Conservation (phyloP, 2,329 filamentous ascomycete species). For the Berkeleyomyces basicola region DNA sequence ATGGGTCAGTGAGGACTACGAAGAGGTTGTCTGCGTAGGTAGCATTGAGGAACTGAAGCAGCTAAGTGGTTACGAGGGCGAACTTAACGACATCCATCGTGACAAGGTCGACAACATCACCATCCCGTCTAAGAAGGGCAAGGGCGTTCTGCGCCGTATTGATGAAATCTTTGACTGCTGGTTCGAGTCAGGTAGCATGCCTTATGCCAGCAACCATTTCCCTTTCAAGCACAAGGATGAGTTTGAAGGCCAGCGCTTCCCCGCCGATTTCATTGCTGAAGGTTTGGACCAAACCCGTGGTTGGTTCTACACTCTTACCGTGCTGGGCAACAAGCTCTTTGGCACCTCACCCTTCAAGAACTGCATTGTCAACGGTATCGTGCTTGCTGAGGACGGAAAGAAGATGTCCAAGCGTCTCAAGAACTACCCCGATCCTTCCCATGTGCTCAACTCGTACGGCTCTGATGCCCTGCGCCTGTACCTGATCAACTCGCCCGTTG, state of each 20-base stretch:
- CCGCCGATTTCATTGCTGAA: slow-evolving; percentile 19
- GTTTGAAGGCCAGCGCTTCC: slow-evolving; percentile 16
- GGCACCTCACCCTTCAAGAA: slow-evolving; percentile 18
- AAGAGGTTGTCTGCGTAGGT: slow-evolving; percentile 17
- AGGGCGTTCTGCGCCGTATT: slow-evolving; percentile 16
- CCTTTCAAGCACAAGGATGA: slow-evolving; percentile 18
- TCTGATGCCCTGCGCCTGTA: slow-evolving; percentile 19
- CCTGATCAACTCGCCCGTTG: slow-evolving; percentile 19
- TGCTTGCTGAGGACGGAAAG: slow-evolving; percentile 19
- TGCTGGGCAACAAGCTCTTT: slow-evolving; percentile 18
- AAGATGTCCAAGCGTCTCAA: slow-evolving; percentile 20
- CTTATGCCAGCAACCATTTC: slow-evolving; percentile 18
- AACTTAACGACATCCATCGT: slow-evolving; percentile 16
- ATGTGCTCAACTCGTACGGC: slow-evolving; percentile 17
- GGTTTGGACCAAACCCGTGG: slow-evolving; percentile 19
- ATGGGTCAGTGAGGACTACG: slow-evolving; percentile 19
- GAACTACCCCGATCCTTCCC: slow-evolving; percentile 18
- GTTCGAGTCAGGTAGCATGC: slow-evolving; percentile 19
- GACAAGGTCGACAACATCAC: slow-evolving; percentile 18
- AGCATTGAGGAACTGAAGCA: slow-evolving; percentile 17
- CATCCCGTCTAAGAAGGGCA: slow-evolving; percentile 18
- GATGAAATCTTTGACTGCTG: slow-evolving; percentile 20
- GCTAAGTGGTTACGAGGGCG: slow-evolving; percentile 17
- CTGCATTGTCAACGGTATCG: slow-evolving; percentile 18
- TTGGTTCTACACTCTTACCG: slow-evolving; percentile 19